Conservation (phyloP, 495 filamentous ascomycete species). For the Penicillium verhagenii region DNA sequence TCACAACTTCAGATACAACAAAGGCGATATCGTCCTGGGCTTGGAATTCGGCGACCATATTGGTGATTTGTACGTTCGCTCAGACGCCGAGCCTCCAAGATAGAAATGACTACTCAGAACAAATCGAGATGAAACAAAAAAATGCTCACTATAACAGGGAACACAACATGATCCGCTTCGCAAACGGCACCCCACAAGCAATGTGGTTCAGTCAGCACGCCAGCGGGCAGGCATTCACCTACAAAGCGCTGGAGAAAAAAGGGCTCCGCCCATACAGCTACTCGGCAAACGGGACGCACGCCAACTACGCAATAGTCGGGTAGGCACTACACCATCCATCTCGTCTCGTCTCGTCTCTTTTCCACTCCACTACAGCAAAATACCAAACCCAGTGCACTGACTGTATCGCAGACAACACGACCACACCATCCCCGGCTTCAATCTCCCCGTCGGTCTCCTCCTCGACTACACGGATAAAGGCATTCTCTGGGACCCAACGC, state of each 20-base stretch:
- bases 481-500: conserved; percentile 52
- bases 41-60: conserved; percentile 60
- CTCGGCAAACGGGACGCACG: conserved; percentile 57
- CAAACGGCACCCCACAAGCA: conserved; percentile 52
- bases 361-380: no score
- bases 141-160: conserved; percentile 43
- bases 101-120: background rate
- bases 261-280: conserved; percentile 53
- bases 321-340: conserved; percentile 15
- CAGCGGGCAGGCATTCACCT: conserved; percentile 63
- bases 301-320: conserved; percentile 56
- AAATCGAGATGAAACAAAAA: no score
- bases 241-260: conserved; percentile 52
- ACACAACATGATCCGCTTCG: conserved; percentile 68
- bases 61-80: conserved; percentile 57
- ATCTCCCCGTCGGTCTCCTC: conserved; percentile 57
- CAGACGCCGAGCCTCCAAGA: background rate
- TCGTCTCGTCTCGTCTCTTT: background rate
- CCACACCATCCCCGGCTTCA: conserved; percentile 64
- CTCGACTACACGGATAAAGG: conserved; percentile 62
- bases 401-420: conserved; percentile 44
- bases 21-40: conserved; percentile 47
- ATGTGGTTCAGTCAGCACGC: conserved; percentile 66
- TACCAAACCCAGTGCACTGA: no score
- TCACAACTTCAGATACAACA: conserved; percentile 41